Evolutionary conservation across 352 stramenopile species (phyloP).

Genomic region (Elongisporangium undulatum): DNA sequence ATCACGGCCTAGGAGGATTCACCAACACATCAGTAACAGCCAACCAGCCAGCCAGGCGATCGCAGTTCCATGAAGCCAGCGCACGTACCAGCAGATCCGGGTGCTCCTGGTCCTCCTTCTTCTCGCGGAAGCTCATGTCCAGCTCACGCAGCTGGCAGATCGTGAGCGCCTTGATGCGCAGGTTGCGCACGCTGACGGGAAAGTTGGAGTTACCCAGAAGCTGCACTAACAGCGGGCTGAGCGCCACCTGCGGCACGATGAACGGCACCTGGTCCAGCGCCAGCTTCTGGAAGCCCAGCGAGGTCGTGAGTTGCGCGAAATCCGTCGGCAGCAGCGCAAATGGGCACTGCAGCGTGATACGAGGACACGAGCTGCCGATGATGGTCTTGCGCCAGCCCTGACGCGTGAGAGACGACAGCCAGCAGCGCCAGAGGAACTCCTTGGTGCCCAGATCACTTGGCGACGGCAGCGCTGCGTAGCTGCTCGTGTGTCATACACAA

Average conservation of each 20-base stretch:
- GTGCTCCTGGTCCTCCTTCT: constrained; percentile 13
- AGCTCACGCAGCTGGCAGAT: constrained; percentile 68
- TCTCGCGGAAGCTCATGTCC: constrained; percentile 59
- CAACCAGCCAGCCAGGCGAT: no score
- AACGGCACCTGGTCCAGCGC: constrained; percentile 69
- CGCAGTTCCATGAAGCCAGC: no score
- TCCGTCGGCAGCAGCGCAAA: constrained; percentile 68
- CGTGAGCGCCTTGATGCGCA: constrained; percentile 62
- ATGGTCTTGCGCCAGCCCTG: constrained; percentile 46
- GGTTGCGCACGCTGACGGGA: constrained; percentile 36
- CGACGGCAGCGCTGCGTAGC: constrained; percentile 53
- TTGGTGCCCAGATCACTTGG: constrained; percentile 70
- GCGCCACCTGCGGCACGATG: constrained; percentile 65
- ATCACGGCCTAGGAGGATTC: constrained; percentile 66
- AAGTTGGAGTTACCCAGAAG: constrained; percentile 82
- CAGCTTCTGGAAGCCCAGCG: constrained; percentile 58
- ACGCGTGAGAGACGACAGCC: constrained; percentile 53
- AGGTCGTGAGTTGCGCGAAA: constrained; percentile 77
- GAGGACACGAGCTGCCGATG: constrained; percentile 53
- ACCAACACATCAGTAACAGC: no score
- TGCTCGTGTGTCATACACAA: constrained; percentile 7
- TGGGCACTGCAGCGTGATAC: constrained; percentile 66
- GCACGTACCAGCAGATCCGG: constrained; percentile 41
- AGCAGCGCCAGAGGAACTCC: constrained; percentile 78
- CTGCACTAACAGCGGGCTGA: constrained; percentile 65